These are phyloP conservation scores for Aquanectria penicillioides DNA, from an alignment of 2,329 filamentous ascomycete genomes.

Conservation along the genomic window DNA sequence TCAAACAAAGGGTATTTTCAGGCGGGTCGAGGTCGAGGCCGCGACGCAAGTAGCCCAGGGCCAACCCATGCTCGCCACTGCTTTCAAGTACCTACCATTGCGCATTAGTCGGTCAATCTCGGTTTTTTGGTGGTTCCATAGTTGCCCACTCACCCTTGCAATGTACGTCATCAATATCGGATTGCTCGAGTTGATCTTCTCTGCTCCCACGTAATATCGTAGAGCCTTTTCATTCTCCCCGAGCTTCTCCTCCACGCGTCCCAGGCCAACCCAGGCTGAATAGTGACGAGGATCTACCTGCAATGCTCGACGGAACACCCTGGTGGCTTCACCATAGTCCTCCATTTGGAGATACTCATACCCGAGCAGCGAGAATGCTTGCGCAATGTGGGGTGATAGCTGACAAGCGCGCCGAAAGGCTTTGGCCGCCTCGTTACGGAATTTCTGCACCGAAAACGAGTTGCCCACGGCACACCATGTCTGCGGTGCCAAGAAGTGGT, in stretches of 20 bases:
- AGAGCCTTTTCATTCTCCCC: slow-evolving; percentile 28
- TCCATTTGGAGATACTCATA: slow-evolving; percentile 33
- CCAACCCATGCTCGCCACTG: slow-evolving; percentile 19
- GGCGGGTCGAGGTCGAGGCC: slow-evolving; percentile 9
- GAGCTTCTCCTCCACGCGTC: slow-evolving; percentile 29
- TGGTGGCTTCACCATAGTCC: slow-evolving; percentile 26
- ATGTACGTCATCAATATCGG: slow-evolving; percentile 33
- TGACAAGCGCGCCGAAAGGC: slow-evolving; percentile 32
- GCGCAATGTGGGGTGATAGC: slow-evolving; percentile 25
- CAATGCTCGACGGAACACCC: slow-evolving; percentile 27
- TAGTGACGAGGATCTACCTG: slow-evolving; percentile 34
- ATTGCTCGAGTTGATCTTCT: slow-evolving; percentile 33
- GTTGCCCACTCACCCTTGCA: slow-evolving; percentile 23
- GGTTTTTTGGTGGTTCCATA: neutral
- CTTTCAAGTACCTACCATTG: slow-evolving; percentile 16
- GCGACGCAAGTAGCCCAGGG: slow-evolving; percentile 13
- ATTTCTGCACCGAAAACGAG: slow-evolving; percentile 26
- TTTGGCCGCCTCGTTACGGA: slow-evolving; percentile 27
- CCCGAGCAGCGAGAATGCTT: slow-evolving; percentile 32
- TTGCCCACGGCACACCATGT: slow-evolving; percentile 34
- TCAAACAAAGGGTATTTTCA: slow-evolving; percentile 6
- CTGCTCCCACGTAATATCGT: slow-evolving; percentile 28
- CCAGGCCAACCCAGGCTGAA: slow-evolving; percentile 32
- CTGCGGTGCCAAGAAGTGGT: slow-evolving; percentile 28
- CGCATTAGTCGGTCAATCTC: slow-evolving; percentile 11